Percentiles rank a stretch among this genome's conserved stretches.
phyloP scores from a whole-genome alignment of 345 rosid species.

The Eucalyptus pauciflora region DNA sequence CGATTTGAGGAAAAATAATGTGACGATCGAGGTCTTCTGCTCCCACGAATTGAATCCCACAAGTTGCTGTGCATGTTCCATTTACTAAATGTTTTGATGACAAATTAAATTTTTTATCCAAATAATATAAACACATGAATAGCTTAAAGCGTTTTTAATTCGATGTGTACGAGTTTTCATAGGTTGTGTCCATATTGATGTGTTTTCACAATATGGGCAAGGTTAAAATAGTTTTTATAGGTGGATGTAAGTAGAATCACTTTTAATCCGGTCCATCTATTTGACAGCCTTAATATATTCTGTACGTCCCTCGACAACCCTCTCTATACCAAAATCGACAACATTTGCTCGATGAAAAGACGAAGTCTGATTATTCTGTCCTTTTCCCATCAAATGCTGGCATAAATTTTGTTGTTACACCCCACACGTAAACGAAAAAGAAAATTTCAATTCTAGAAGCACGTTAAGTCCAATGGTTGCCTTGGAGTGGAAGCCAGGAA shows the following conservation, averaged over 20 bases:
- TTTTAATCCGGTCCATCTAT: too few species aligned
- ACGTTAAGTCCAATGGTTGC: neutral
- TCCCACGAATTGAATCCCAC: neutral
- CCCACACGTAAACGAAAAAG: neutral
- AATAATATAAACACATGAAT: neutral
- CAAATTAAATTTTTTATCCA: neutral
- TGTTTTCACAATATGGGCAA: neutral
- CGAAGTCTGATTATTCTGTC: neutral
- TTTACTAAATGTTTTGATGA: neutral
- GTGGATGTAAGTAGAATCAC: too few species aligned
- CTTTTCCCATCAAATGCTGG: neutral
- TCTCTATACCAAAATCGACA: too few species aligned
- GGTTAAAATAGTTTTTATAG: neutral
- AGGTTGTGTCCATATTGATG: rapidly evolving
- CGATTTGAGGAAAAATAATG: neutral
- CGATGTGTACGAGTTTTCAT: neutral
- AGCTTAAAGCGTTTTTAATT: neutral
- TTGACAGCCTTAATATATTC: too few species aligned
- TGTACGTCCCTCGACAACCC: neutral
- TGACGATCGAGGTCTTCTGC: neutral
- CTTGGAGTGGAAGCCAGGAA: too few species aligned
- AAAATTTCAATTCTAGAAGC: neutral
- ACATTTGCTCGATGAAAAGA: neutral
- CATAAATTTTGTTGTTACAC: neutral
- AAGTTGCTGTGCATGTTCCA: neutral